Evolutionary conservation across 1,139 yeast species (phyloP), one percentile per base, ranked within the genome.

Genomic region (Debaryomyces coudertii): DNA sequence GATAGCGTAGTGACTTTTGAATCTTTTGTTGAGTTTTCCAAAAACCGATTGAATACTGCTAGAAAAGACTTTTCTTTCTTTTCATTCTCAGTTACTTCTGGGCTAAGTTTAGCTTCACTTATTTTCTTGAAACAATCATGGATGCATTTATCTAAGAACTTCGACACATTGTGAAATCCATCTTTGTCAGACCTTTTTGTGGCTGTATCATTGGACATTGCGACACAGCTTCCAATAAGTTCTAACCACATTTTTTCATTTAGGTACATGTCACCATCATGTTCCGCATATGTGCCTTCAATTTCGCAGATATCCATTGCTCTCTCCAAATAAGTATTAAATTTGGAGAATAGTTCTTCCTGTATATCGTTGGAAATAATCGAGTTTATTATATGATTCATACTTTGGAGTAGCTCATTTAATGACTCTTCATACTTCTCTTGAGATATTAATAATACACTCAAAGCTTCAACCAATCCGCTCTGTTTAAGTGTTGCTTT

Each of bases 71-170:
- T 53, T 42, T 68, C 68, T 30, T 58, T 60, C 23, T 56, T 50
- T n/a, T 60, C 60, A 11, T 36, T 27, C 12, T 33, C 35, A 28
- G 11, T 14, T 23, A 14, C 20, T n/a, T 59, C 55, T 15, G 66
- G 62, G 41, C 62, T 61, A 2, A 72, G 59, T 45, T 70, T 66
- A 9, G 65, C 57, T 51, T 76, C 77, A 47, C 81, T 76, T 45
- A 83, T 64, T 22, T 62, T 68, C 18, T 82, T 68, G 61, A 83
- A 83, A 22, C 82, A 62, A 42, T 72, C 75, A 54, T 82, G 83
- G 3, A 82, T 68, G 23, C 78, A 65, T 47, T 71, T 61, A 51
- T 80, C 79, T 41, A 72, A 62, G 8, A 71, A 58, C 31, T 63
- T 63, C 2, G 64, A 49, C 1, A 60, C 51, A 22, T 49, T 50